Conservation (phyloP, 2,329 filamentous ascomycete species). For the Xylaria sp. region DNA sequence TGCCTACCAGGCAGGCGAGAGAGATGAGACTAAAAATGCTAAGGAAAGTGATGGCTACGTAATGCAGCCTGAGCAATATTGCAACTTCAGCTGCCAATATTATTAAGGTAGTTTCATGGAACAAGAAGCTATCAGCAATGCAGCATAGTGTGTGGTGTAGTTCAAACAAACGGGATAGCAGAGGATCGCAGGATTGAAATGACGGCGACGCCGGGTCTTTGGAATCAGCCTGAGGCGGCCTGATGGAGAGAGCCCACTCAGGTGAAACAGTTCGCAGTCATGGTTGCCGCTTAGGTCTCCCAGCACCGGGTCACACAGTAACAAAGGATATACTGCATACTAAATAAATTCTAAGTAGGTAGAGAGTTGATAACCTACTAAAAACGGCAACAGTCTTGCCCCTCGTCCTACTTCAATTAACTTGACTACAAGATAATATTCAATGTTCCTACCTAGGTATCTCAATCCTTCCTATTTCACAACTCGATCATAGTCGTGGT, state of each 20-base stretch:
- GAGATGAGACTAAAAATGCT: slow-evolving; percentile 7
- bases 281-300: slow-evolving; percentile 13
- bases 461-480: background rate
- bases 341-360: too few relatives aligned
- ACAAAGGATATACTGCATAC: background rate
- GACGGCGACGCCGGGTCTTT: slow-evolving; percentile 15
- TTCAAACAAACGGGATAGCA: slow-evolving; percentile 19
- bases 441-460: background rate
- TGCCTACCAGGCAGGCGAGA: background rate
- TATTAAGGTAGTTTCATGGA: slow-evolving; percentile 7
- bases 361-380: too few relatives aligned
- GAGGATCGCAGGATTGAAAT: slow-evolving; percentile 16
- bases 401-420: too few relatives aligned
- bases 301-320: background rate
- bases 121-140: slow-evolving; percentile 7
- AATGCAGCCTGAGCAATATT: slow-evolving; percentile 1
- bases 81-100: slow-evolving; percentile 11
- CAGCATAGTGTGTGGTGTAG: background rate
- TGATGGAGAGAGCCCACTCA: slow-evolving; percentile 32
- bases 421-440: background rate
- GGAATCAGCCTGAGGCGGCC: slow-evolving; percentile 6
- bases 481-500: background rate
- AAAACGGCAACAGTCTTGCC: too few relatives aligned
- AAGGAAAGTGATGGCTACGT: background rate
- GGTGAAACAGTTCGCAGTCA: slow-evolving; percentile 37